Evolutionary conservation across 495 filamentous ascomycete genomes (phyloP), one percentile per base, ranked within the genome.

Genomic region (Aspergillus avenaceus): DNA sequence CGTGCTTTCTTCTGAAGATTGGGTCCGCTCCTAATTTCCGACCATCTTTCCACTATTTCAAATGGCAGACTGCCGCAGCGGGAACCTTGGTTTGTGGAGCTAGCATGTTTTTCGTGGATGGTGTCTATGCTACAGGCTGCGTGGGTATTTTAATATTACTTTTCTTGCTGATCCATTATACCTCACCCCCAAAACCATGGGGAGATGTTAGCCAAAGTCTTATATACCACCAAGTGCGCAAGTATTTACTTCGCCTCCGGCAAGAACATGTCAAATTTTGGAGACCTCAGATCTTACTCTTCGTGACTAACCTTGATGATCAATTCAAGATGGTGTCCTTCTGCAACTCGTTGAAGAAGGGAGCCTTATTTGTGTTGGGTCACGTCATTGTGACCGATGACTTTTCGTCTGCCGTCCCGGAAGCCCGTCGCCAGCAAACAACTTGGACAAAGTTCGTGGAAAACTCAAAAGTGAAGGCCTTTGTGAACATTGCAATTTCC

Each of bases 251-350:
- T 38, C 80, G 90, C 21, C 73, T 95, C 8, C 84, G 83, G 31
- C 88, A 90, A 50, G 89, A 95, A 51, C 90, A 95, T 58, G 90
- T 95, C 64, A 95, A 95, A 57, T 93, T 91, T 62, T 95, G 89
- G 89, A 78, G 89, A 32, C 89, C 89, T 0, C 90, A 85, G 59
- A 92, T 95, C 47, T 74, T 95, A 34, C 74, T 95, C 0, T 83
- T 95, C 40, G 83, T 95, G 51, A 93, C 89, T 61, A 85, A 91
- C 52, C 82, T 91, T 8, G 78, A 90, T 8, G 77, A 76, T 14
- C 86, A 90, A 53, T 87, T 85, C 31, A 85, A 84, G 32, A 78
- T 95, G 49, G 89, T 95, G 6, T 88, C 92, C 37, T 95, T 95
- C 55, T 95, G 90, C 68, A 95, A 95, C 62, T 88, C 88, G 0